A percentile compares a stretch with the other conserved stretches of the same genome.
Evolutionary conservation across 768 basidiomycete genomes (phyloP).

Genomic region (Russula compacta): DNA sequence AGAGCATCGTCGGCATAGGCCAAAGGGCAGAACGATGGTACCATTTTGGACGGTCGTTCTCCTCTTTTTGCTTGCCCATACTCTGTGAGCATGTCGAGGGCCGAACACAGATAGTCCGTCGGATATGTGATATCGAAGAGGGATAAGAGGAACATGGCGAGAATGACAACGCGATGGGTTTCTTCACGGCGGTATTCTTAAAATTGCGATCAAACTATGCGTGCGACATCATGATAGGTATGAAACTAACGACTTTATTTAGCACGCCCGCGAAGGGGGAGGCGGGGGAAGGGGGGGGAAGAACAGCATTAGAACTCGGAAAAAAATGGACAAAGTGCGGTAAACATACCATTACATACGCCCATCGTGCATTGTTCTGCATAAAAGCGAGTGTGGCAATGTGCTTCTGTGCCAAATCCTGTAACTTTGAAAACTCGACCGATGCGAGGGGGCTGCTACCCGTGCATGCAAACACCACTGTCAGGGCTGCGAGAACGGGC

Average conservation of each 20-base stretch:
- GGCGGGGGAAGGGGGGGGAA: no score
- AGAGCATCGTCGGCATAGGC: slow-evolving; percentile 7
- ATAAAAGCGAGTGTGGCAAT: slow-evolving; percentile 80
- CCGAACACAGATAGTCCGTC: slow-evolving; percentile 66
- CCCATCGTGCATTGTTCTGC: slow-evolving; percentile 81
- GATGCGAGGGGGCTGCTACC: slow-evolving; percentile 44
- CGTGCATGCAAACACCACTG: background rate
- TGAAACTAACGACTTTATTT: background rate
- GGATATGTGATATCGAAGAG: slow-evolving; percentile 75
- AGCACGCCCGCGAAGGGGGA: no score
- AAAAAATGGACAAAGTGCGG: background rate
- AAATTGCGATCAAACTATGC: background rate
- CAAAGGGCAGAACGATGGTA: no score
- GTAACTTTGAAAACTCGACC: slow-evolving; percentile 66
- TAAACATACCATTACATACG: slow-evolving; percentile 29
- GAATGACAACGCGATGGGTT: no score
- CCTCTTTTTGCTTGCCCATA: slow-evolving; percentile 72
- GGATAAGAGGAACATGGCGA: no score
- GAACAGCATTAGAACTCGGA: no score
- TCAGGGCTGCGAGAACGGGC: background rate
- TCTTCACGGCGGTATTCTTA: background rate
- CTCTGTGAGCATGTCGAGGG: slow-evolving; percentile 63
- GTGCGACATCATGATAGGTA: background rate
- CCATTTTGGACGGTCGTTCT: slow-evolving; percentile 67
- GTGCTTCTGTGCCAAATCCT: slow-evolving; percentile 75